Conservation (phyloP, 2,329 filamentous ascomycete species). For the Penicillium corylophilum region DNA sequence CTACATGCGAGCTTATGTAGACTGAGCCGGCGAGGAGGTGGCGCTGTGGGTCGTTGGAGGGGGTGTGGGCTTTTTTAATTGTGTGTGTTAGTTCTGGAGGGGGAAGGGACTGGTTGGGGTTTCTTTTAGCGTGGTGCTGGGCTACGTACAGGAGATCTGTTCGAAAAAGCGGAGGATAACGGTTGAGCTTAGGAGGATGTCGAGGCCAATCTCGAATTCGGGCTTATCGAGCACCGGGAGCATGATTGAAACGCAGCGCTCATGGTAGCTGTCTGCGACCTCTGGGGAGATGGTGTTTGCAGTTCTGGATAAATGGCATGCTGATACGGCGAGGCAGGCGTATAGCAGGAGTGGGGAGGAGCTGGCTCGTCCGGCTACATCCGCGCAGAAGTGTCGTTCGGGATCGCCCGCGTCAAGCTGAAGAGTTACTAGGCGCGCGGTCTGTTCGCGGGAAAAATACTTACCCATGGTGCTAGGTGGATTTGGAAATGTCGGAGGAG, state of each 20-base stretch:
- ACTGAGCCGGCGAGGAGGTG: slow-evolving; percentile 38
- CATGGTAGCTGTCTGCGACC: slow-evolving; percentile 35
- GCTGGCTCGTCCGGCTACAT: slow-evolving; percentile 33
- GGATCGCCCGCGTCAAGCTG: slow-evolving; percentile 36
- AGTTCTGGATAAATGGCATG: slow-evolving; percentile 34
- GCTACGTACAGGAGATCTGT: slow-evolving; percentile 34
- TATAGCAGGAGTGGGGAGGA: slow-evolving; percentile 33
- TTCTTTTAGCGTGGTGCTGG: too few species aligned
- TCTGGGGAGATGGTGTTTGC: slow-evolving; percentile 28
- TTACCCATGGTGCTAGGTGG: slow-evolving; percentile 34
- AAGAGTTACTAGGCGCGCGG: background rate
- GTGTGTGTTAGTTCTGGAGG: slow-evolving; percentile 1
- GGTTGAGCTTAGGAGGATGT: slow-evolving; percentile 35
- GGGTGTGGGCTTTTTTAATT: slow-evolving; percentile 27
- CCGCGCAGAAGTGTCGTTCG: slow-evolving; percentile 30
- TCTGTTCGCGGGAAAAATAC: background rate
- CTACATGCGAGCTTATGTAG: slow-evolving; percentile 36
- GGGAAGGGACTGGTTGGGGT: background rate
- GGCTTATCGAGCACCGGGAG: slow-evolving; percentile 33
- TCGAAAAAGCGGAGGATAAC: slow-evolving; percentile 38
- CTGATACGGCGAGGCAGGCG: slow-evolving; percentile 35
- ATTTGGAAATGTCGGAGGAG: slow-evolving; percentile 36
- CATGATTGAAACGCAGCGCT: slow-evolving; percentile 37
- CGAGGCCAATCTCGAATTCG: slow-evolving; percentile 31
- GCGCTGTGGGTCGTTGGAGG: slow-evolving; percentile 34